These are phyloP conservation scores for Peronospora destructor DNA, from an alignment of 352 stramenopile species.

Conservation along the genomic window DNA sequence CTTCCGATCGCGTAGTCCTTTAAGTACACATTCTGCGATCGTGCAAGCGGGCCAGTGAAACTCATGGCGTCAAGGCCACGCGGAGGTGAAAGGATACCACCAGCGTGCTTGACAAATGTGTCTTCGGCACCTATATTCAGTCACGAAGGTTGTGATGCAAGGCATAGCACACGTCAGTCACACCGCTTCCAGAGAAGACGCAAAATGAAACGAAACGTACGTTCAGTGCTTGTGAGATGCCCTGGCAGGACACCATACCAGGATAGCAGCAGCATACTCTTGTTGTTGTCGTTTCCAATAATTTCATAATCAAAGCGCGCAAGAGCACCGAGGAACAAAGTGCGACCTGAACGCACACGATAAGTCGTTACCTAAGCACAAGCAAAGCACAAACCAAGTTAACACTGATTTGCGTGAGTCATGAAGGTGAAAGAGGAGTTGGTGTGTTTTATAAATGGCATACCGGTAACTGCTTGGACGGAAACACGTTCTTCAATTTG, in stretches of 20 bases:
- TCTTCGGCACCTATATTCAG: conserved; percentile 52
- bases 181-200: neutral
- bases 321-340: conserved; percentile 71
- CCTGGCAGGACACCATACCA: conserved; percentile 83
- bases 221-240: conserved; percentile 70
- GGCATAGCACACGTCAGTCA: neutral
- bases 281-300: conserved; percentile 28
- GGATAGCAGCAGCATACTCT: conserved; percentile 62
- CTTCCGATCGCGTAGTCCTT: conserved; percentile 65
- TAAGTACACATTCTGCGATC: conserved; percentile 49
- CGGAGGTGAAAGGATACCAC: conserved; percentile 66
- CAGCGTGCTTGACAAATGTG: conserved; percentile 74
- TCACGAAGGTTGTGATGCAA: conserved; percentile 4
- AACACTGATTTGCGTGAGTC: neutral
- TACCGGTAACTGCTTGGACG: conserved; percentile 66
- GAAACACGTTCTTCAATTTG: conserved; percentile 73
- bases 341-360: conserved; percentile 55
- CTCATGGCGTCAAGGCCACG: conserved; percentile 72
- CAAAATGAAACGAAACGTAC: conserved; percentile 38
- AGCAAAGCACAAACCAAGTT: conserved; percentile 1
- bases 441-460: conserved; percentile 1
- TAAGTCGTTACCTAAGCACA: conserved; percentile 69
- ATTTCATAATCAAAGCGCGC: conserved; percentile 72
- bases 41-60: conserved; percentile 57
- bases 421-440: neutral